Base-by-base conservation (phyloP, 345 rosid genomes). In the Brassica juncea region DNA sequence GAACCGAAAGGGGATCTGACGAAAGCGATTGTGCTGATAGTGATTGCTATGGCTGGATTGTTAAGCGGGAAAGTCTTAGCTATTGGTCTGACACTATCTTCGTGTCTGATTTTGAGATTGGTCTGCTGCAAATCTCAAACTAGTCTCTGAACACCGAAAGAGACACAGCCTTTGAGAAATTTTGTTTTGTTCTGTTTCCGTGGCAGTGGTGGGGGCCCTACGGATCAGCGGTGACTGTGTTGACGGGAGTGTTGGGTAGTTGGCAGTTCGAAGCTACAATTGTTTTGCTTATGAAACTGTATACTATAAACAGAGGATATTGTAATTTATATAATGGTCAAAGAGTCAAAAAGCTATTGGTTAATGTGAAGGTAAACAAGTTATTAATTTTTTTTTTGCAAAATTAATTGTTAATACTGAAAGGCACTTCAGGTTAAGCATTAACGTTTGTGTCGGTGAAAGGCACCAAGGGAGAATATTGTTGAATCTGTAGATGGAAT, bases 21-120 rank as follows among this genome's bases (percentile, higher is more conserved):
- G 73, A 81, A 77, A 70, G 63, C 59, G 80, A 68, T 88, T 15
- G 72, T 84, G 15, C 6, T 88, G 62, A 39, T 81, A 25, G 76
- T 85, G 52, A 82, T 89, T 61, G 88, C 83, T 70, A 92, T 93
- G 19, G 81, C 68, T n/a, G 98, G 95, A 34, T 92, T 93, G 35
- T 7, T 77, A 0, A 78, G 84, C 35, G 98, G 97, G 31, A 87
- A 90, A 44, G 47, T 87, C 37, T 28, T 84, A 7, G 91, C 97
- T 5, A 82, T 93, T 64, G 49, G 83, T 74, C 79, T 87, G 35
- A 84, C 93, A 44, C 66, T 93, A 64, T 78, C 39, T 15, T 89
- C 80, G 6, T 86, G 89, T 82, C 75, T 84, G 60, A 23, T 76
- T 34, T 65, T 81, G 64, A 81, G 15, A 58, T 14, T 35, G 37